These are phyloP conservation scores for Triticum turgidum DNA, from an alignment of 176 grass and related monocot species.

Conservation along the genomic window DNA sequence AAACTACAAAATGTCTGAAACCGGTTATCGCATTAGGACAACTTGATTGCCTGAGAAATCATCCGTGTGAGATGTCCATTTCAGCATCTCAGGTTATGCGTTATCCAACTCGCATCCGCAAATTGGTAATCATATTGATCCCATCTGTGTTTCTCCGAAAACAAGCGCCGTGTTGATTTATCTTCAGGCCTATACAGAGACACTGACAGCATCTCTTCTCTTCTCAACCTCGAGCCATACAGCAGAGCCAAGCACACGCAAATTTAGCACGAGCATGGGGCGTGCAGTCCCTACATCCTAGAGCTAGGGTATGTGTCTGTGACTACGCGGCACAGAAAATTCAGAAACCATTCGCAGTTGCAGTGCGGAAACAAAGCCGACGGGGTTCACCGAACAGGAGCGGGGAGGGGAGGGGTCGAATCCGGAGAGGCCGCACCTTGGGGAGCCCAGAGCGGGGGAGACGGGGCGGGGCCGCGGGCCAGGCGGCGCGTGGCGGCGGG, in stretches of 20 bases:
- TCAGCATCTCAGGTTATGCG: not conserved
- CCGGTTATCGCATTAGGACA: not conserved
- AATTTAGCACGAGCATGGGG: not conserved
- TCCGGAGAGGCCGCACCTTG: slow-evolving; percentile 26
- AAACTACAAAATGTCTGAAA: not conserved
- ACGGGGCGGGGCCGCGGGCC: not conserved
- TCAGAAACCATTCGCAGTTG: not conserved
- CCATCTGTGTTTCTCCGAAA: not conserved
- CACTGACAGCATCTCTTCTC: not conserved
- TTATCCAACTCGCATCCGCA: not conserved
- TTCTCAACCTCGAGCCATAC: not conserved
- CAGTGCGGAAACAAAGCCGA: not conserved
- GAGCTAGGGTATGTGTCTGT: not conserved
- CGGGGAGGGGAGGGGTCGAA: not conserved
- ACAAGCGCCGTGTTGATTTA: not conserved
- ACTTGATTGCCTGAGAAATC: not conserved
- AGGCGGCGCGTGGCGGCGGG: not conserved
- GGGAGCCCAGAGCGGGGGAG: not conserved
- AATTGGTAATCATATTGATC: not conserved
- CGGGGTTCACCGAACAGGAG: not conserved
- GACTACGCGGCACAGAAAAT: not conserved
- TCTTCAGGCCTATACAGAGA: not conserved
- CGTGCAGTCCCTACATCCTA: not conserved
- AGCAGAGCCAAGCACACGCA: not conserved
- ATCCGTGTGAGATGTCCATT: not conserved